Base-by-base conservation (phyloP, 192 early-diverging fungal genomes). In the Chytriomyces confervae region DNA sequence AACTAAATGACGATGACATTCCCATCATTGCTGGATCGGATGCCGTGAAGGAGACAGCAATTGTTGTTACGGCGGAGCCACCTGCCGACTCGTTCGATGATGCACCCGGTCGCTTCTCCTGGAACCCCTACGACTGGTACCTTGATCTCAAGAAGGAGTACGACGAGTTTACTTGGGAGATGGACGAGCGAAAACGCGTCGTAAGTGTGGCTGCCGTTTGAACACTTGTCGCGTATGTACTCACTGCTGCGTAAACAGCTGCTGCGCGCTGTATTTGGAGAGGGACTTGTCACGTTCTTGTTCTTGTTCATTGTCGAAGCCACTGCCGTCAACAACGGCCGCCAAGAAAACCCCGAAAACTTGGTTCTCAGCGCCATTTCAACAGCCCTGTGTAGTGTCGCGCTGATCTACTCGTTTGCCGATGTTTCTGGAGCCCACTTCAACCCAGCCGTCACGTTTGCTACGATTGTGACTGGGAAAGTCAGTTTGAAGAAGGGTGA, bases 341-440 rank as follows among this genome's bases (percentile, higher is more conserved):
- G 86, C 0, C 84, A 86, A 65, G 80, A 81, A 46, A 73, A 67
- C 36, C 80, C 85, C 7, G 86, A 85, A 57, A 86, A 81, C 79
- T 75, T 87, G 45, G 86, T 86, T 11, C 82, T 90, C 7, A 79
- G 76, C 51, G 82, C 81, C 46, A 78, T 90, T 36, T 84, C 84
- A 4, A 88, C 86, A 13, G 89, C 86, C 6, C 86, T 90, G 27
- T 67, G 53, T 18, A 48, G 73, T 10, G 85, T 90, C 60, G 89
- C 89, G 0, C 67, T 89, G 11, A 89, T 90, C 61, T 90, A 90
- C 78, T 88, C 87, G 7, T 90, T 90, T 85, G 89, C 89, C 24
- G 89, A 90, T 80, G 89, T 90, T 11, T 88, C 86, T 24, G 89
- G 89, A 67, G 89, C 89, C 7, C 89, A 90, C 67, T 90, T 90